Base-by-base conservation (phyloP, 768 basidiomycete species). In the Collybia sordida region DNA sequence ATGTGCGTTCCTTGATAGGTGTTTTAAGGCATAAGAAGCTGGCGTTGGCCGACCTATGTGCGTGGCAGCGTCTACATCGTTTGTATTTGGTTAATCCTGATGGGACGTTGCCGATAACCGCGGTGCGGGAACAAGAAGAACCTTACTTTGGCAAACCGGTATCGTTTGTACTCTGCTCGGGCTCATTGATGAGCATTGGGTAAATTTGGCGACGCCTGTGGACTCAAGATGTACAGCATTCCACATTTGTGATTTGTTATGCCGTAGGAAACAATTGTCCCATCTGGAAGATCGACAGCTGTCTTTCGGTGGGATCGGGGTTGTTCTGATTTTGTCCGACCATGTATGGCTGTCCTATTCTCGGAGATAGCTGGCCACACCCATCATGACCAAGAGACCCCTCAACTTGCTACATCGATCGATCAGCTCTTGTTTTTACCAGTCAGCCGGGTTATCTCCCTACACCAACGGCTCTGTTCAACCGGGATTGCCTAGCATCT, bases 1-100 rank as follows among this genome's bases (percentile, higher is more conserved):
- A 19, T 47, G 36, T 19, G 1, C 22, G 51, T 51, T 45, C 52
- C 56, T 57, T 49, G 45, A 54, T 50, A 53, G 49, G 36, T 42
- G 19, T 6, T 48, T 36, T 40, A 43, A 46, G 12, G 23, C 22
- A 35, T 23, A 19, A 17, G 41, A 27, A 35, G 3, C n/a, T 56
- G 48, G 49, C 52, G 53, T 18, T 49, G 31, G 28, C 46, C 37
- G 52, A 50, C 38, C 49, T 50, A 35, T 31, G 38, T 53, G 50
- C 50, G 35, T 52, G 52, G 49, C 51, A 53, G 48, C 28, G 6
- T 19, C 31, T 46, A 34, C 28, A 34, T 35, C 18, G 31, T 46
- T 5, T 37, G 27, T 42, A 36, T 7, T 31, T 21, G 43, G 49
- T 52, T 47, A 31, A 42, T 27, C 38, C 28, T 39, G 42, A 43